Evolutionary conservation across 2,329 filamentous ascomycete species (phyloP).

Genomic region (Myriosclerotinia duriaeana): DNA sequence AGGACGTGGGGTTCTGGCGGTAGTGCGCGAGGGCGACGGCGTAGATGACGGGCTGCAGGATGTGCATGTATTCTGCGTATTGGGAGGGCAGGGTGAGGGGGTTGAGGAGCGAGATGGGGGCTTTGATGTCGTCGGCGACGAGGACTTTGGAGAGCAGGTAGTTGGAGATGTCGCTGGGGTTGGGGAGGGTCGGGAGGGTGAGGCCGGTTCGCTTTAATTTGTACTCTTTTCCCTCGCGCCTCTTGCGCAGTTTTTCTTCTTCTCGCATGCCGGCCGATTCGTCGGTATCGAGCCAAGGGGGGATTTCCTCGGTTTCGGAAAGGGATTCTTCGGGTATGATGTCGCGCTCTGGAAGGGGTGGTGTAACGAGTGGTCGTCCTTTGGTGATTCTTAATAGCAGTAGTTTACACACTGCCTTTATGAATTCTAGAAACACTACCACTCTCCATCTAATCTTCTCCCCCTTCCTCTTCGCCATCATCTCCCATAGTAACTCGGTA

Average conservation of each 20-base stretch:
- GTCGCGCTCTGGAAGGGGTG: constrained; percentile 83
- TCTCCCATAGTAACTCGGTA: constrained; percentile 94
- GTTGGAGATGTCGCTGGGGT: constrained; percentile 75
- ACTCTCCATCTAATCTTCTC: constrained; percentile 85
- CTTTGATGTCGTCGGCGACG: constrained; percentile 94
- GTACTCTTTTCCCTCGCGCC: constrained; percentile 59
- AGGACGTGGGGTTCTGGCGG: constrained; percentile 68
- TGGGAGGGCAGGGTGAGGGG: constrained; percentile 71
- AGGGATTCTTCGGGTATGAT: constrained; percentile 60
- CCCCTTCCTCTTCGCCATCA: constrained; percentile 84
- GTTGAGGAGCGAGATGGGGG: constrained; percentile 82
- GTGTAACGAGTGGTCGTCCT: constrained; percentile 76
- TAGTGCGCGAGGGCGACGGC: constrained; percentile 72
- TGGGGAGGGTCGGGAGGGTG: constrained; percentile 78
- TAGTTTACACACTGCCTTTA: constrained; percentile 83
- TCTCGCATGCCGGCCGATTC: constrained; percentile 29
- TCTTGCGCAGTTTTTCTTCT: constrained; percentile 17
- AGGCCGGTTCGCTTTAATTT: constrained; percentile 93
- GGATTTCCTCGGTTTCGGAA: constrained; percentile 46
- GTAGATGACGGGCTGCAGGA: constrained; percentile 84
- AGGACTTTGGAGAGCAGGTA: constrained; percentile 89
- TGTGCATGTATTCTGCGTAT: constrained; percentile 86
- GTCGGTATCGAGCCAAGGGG: constrained; percentile 43
- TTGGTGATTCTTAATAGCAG: constrained; percentile 80
- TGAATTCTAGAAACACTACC: constrained; percentile 76